Percentiles rank a stretch among this genome's conserved stretches.
Conservation (phyloP, 2,329 filamentous ascomycete genomes). For the Botryotinia narcissicola region DNA sequence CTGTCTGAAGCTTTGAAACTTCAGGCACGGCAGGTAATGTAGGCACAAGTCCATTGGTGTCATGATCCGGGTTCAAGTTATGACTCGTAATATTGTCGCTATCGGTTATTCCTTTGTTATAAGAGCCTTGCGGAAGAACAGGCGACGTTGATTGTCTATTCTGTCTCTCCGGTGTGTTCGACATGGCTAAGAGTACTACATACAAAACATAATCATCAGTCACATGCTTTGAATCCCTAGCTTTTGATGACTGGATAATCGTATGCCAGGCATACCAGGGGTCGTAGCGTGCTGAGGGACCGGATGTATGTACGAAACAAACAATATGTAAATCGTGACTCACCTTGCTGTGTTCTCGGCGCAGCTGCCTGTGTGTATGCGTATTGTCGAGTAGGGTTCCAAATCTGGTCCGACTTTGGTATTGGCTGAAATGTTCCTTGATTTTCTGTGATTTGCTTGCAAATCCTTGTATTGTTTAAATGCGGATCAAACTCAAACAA, state of each 20-base stretch:
- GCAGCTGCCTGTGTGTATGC: slow-evolving; percentile 7
- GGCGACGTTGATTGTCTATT: slow-evolving; percentile 7
- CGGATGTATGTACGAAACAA: not conserved
- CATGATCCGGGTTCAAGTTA: not conserved
- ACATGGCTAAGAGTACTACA: slow-evolving; percentile 8
- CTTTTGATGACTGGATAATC: not conserved
- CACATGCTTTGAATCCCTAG: slow-evolving; percentile 4
- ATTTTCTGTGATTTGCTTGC: not conserved
- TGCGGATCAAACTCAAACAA: not conserved
- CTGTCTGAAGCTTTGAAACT: not conserved
- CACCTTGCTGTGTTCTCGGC: slow-evolving; percentile 16
- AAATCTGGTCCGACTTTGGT: not conserved
- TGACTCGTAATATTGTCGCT: slow-evolving; percentile 12
- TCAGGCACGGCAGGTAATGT: not conserved
- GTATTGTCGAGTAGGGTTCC: not conserved
- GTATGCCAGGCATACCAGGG: not conserved
- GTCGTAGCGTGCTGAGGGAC: not conserved
- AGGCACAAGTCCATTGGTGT: not conserved
- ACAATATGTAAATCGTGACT: slow-evolving; percentile 16
- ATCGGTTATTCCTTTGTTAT: not conserved
- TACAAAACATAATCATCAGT: not conserved
- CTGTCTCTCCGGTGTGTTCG: not conserved
- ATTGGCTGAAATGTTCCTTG: slow-evolving; percentile 9
- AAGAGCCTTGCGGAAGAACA: not conserved
- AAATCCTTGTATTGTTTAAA: slow-evolving; percentile 11